Evolutionary conservation across 495 filamentous ascomycete genomes (phyloP).

Genomic region (Hyaloscypha hepaticicola): DNA sequence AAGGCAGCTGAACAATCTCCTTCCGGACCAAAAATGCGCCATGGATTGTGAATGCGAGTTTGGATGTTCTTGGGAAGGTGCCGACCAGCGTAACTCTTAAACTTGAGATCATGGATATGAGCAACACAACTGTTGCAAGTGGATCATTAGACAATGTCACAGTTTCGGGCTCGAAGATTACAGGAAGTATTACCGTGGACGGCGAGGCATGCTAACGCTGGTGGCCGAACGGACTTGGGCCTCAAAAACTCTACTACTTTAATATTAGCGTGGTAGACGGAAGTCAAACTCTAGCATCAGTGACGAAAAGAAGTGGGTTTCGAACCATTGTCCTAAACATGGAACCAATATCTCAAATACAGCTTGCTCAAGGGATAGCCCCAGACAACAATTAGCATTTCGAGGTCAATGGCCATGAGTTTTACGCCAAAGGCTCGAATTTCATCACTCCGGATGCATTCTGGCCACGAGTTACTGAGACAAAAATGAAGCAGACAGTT

Average conservation of each 20-base stretch:
- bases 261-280: constrained; percentile 41
- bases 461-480: constrained; percentile 50
- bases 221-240: constrained; percentile 71
- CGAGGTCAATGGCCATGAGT: constrained; percentile 66
- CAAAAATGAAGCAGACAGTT: constrained; percentile 66
- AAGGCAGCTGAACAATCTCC: constrained; percentile 46
- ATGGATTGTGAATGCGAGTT: constrained; percentile 69
- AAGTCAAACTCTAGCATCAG: constrained; percentile 31
- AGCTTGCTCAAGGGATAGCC: constrained; percentile 59
- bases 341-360: constrained; percentile 54
- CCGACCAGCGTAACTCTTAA: constrained; percentile 47
- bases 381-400: constrained; percentile 72
- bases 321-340: constrained; percentile 62
- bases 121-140: constrained; percentile 46
- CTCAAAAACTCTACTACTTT: constrained; percentile 62
- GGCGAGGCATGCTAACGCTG: constrained; percentile 62
- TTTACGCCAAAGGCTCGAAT: constrained; percentile 72
- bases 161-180: constrained; percentile 45
- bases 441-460: constrained; percentile 79
- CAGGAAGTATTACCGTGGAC: constrained; percentile 46
- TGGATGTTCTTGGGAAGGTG: constrained; percentile 59
- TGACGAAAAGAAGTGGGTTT: constrained; percentile 62
- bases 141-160: constrained; percentile 45
- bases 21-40: constrained; percentile 43
- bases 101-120: constrained; percentile 54